phyloP scores from a whole-genome alignment of 768 basidiomycete species.

The Hygrophorus pudorinus region DNA sequence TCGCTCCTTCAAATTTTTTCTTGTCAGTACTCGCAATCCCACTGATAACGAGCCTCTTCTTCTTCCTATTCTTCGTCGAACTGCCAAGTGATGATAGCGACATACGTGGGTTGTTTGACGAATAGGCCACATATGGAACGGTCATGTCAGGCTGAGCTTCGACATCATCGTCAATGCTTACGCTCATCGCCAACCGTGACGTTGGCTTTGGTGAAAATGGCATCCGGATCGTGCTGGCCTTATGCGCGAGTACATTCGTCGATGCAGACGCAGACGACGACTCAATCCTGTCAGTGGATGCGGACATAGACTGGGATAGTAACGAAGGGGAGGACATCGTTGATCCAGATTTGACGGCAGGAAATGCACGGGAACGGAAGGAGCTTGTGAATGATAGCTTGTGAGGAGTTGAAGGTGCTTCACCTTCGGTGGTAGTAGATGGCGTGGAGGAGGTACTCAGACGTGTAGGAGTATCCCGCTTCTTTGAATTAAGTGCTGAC shows the following conservation, averaged over 20 bases:
- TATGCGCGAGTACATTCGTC: conserved; percentile 3
- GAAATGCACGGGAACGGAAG: conserved; percentile 13
- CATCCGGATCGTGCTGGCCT: conserved; percentile 8
- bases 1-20: conserved; percentile 55
- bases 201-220: conserved; percentile 12
- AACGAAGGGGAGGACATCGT: conserved; percentile 21
- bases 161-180: not conserved
- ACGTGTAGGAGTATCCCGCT: conserved; percentile 33
- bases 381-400: conserved; percentile 22
- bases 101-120: conserved; percentile 15
- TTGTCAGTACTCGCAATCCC: conserved; percentile 55
- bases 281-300: not conserved
- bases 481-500: conserved; percentile 25
- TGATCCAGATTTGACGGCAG: conserved; percentile 20
- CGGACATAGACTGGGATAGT: conserved; percentile 14
- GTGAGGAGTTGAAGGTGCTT: conserved; percentile 35
- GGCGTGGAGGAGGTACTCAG: conserved; percentile 54
- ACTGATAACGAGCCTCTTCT: conserved; percentile 59
- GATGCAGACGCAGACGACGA: conserved; percentile 10
- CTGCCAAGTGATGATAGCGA: conserved; percentile 27
- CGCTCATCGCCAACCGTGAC: conserved; percentile 3
- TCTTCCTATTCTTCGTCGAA: conserved; percentile 38
- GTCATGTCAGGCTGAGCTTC: conserved; percentile 8
- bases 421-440: conserved; percentile 36
- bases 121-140: conserved; percentile 27